Evolutionary conservation across 176 grass and related monocot species (phyloP), one percentile per base, ranked within the genome.

Genomic region (Oryza meyeriana): DNA sequence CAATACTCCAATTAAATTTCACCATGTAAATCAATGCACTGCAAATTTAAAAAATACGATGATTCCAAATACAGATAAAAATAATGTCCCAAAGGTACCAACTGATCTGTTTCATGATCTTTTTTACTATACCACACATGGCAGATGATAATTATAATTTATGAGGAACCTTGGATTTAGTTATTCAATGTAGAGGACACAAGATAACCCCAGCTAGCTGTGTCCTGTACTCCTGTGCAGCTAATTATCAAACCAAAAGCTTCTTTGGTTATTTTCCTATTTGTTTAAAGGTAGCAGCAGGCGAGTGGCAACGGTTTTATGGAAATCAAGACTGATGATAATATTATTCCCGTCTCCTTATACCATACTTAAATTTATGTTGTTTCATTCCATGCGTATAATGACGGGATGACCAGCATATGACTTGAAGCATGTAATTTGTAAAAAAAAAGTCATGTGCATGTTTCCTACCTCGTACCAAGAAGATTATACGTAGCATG

Each of bases 261-360:
- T 42, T 34, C 10, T 55, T 41, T 25, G 14, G 3, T 32, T 27
- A 52, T 52, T 38, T 76, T 28, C 26, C 29, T 10, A 33, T 7
- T 75, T 66, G 55, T 66, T 64, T 82, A 16, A 28, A 33, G 38
- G 25, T 81, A 42, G 10, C 12, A 18, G 13, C 27, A 13, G 41
- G 79, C 33, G 36, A 45, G n/a, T 70, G 68, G 39, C 31, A 82
- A 82, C 52, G 32, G 65, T 78, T 83, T 61, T 8, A 2, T 83
- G 67, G 74, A 16, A 72, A 12, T 45, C 29, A 83, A 83, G 63
- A 42, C 25, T 14, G 58, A 8, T 30, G 29, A 5, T 35, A 44
- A 44, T 28, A 27, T 7, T 8, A 24, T 28, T 88, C n/a, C 29
- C 22, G 36, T 74, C 59, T 72, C 26, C 12, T 24, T 75, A 3